phyloP scores from a whole-genome alignment of 192 early-diverging fungal genomes.

The Podila clonocystis region DNA sequence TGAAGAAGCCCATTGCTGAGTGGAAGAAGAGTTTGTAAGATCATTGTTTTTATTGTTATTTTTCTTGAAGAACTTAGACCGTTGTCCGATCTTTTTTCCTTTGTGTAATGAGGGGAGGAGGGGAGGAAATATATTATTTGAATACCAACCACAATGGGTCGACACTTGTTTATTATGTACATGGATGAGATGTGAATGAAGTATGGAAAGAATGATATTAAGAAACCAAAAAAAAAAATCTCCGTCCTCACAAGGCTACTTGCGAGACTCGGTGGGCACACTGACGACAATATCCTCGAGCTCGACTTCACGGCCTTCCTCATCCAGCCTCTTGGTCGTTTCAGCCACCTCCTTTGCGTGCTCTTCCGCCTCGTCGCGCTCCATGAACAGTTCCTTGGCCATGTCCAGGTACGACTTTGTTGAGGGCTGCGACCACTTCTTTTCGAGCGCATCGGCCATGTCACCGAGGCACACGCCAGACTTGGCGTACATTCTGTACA shows the following conservation, averaged over 20 bases:
- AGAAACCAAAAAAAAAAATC: neutral
- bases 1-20: constrained; percentile 11
- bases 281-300: constrained; percentile 48
- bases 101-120: too few species aligned
- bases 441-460: constrained; percentile 51
- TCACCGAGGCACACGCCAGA: constrained; percentile 53
- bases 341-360: constrained; percentile 31
- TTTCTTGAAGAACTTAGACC: too few species aligned
- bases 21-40: constrained; percentile 43
- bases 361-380: constrained; percentile 39
- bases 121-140: too few species aligned
- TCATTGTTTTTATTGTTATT: neutral
- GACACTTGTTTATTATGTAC: too few species aligned
- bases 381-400: constrained; percentile 48
- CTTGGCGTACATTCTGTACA: constrained; percentile 55
- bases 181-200: neutral
- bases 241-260: neutral
- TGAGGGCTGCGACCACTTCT: constrained; percentile 54
- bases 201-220: neutral
- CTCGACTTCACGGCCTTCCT: constrained; percentile 35
- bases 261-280: constrained; percentile 19
- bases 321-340: constrained; percentile 29
- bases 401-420: constrained; percentile 39
- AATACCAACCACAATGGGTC: too few species aligned
- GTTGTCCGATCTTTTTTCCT: too few species aligned